phyloP scores from a whole-genome alignment of 345 rosid species.

The Gossypium stocksii region DNA sequence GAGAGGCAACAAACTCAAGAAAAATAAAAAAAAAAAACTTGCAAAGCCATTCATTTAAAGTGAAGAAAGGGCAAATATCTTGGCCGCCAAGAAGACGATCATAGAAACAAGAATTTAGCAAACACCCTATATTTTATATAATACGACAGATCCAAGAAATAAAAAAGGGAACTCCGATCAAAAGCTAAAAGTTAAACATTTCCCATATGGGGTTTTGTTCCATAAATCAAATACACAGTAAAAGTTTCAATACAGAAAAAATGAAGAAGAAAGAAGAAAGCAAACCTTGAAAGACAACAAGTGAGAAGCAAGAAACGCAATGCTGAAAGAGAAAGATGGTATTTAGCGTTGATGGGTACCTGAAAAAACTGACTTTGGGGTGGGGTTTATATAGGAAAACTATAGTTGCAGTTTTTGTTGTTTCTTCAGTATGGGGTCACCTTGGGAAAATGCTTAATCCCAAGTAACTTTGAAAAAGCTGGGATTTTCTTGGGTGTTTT shows the following conservation, averaged over 20 bases:
- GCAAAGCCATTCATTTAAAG: neutral
- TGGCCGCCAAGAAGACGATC: neutral
- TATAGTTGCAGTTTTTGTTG: no score
- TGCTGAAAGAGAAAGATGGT: neutral
- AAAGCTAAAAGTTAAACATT: neutral
- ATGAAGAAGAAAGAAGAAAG: slow-evolving; percentile 1
- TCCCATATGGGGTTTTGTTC: neutral
- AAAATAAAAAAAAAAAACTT: neutral
- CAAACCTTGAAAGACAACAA: slow-evolving; percentile 19
- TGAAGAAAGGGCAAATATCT: neutral
- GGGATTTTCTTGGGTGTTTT: no score
- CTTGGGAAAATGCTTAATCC: no score
- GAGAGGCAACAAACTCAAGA: neutral
- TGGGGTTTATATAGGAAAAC: no score
- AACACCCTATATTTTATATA: neutral
- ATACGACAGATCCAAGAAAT: slow-evolving; percentile 2
- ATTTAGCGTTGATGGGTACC: neutral
- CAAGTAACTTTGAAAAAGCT: no score
- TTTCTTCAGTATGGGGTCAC: no score
- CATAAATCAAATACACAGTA: no score
- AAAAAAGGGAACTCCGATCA: neutral
- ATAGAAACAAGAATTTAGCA: neutral
- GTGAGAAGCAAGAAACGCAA: slow-evolving; percentile 26
- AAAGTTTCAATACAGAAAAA: neutral
- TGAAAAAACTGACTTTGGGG: slow-evolving; percentile 8